A percentile compares a stretch with the other conserved stretches of the same genome.
Conservation (phyloP, 1,284 basidiomycete species). For the Ustilago vetiveriae region DNA sequence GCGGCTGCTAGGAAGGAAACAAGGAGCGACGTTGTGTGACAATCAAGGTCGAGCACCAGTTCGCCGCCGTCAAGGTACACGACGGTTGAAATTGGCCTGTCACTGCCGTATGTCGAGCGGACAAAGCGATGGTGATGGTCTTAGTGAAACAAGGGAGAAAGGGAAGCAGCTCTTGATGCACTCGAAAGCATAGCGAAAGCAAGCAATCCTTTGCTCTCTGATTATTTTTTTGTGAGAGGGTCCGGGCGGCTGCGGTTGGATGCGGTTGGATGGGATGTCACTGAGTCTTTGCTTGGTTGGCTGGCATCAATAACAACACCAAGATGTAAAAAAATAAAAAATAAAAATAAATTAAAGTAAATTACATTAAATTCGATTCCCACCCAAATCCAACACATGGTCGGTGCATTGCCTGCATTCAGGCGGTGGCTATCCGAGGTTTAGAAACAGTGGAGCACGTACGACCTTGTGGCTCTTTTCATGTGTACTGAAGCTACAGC, state of each 20-base stretch:
- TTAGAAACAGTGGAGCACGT: neutral
- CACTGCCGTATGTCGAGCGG: constrained; percentile 24
- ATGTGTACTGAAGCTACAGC: no score
- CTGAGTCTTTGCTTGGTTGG: no score
- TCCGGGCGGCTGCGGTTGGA: no score
- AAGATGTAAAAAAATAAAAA: no score
- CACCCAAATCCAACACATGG: neutral
- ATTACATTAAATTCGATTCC: neutral
- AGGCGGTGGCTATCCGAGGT: neutral
- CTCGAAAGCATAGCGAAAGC: no score
- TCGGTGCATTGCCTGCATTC: neutral
- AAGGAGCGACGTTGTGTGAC: neutral
- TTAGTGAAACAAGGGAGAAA: neutral
- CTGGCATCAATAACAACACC: no score
- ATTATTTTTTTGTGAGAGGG: no score
- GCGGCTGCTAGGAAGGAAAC: neutral
- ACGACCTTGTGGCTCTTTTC: constrained; percentile 6
- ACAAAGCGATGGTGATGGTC: constrained; percentile 27
- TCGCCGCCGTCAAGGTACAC: constrained; percentile 2
- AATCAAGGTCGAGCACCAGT: neutral
- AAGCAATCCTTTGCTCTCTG: no score
- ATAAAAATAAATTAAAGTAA: no score
- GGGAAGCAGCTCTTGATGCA: no score
- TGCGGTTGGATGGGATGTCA: no score
- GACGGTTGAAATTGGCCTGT: constrained; percentile 13